Evolutionary conservation across 768 basidiomycete genomes (phyloP).

Genomic region (Calocera cornea): DNA sequence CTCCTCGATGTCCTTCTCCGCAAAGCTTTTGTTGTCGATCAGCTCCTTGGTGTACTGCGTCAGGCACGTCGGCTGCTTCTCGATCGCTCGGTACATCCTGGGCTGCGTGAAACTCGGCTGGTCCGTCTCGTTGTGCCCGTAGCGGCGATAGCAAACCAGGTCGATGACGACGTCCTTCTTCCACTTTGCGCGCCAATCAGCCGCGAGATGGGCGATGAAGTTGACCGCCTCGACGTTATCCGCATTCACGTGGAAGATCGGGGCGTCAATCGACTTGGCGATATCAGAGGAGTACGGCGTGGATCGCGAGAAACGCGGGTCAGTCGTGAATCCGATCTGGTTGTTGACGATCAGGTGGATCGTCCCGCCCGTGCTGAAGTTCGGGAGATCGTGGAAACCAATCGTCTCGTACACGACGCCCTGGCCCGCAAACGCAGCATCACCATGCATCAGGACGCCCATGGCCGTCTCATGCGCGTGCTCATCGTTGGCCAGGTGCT

Average conservation of each 20-base stretch:
- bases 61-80: conserved; percentile 81
- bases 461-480: conserved; percentile 69
- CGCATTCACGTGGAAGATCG: conserved; percentile 99
- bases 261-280: conserved; percentile 94
- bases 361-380: conserved; percentile 94
- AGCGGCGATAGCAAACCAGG: conserved; percentile 95
- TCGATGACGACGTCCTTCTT: conserved; percentile 98
- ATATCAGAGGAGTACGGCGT: conserved; percentile 97
- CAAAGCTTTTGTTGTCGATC: conserved; percentile 82
- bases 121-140: conserved; percentile 98
- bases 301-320: conserved; percentile 92
- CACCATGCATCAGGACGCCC: conserved; percentile 91
- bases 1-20: conserved; percentile 90
- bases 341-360: conserved; percentile 98
- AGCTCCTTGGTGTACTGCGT: conserved; percentile 87
- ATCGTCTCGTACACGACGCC: conserved; percentile 98
- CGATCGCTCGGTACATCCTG: conserved; percentile 94
- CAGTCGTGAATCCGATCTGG: conserved; percentile 98
- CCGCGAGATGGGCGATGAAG: conserved; percentile 95
- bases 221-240: conserved; percentile 98
- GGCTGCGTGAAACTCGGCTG: conserved; percentile 99
- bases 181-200: conserved; percentile 95
- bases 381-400: conserved; percentile 90
- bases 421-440: conserved; percentile 96
- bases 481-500: conserved; percentile 86